Conservation (phyloP, 129 eudicot species). For the Ambrosia trifida region DNA sequence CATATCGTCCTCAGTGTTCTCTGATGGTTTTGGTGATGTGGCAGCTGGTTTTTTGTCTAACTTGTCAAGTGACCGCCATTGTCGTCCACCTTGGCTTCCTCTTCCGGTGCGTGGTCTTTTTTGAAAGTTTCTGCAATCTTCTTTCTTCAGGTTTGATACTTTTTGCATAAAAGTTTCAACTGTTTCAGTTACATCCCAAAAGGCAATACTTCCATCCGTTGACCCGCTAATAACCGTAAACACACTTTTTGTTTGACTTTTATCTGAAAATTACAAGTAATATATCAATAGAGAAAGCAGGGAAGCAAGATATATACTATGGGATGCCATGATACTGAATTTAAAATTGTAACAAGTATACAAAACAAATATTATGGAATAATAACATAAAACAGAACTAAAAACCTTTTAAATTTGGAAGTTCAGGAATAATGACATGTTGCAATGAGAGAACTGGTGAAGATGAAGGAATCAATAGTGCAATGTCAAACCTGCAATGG, state of each 20-base stretch:
- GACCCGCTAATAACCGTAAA: conserved; percentile 76
- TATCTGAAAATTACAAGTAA: conserved; percentile 56
- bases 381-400: not conserved
- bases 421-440: conserved; percentile 67
- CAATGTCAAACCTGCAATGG: conserved; percentile 84
- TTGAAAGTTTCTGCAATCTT: conserved; percentile 54
- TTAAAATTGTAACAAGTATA: not conserved
- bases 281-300: conserved; percentile 6
- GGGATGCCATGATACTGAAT: conserved; percentile 2
- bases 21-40: conserved; percentile 12
- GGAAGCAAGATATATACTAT: conserved; percentile 7
- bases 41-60: conserved; percentile 35
- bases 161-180: conserved; percentile 62
- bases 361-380: not conserved
- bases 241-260: conserved; percentile 41
- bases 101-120: conserved; percentile 94
- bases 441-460: conserved; percentile 89
- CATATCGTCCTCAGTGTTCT: conserved; percentile 11
- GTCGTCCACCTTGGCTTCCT: conserved; percentile 99
- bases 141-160: conserved; percentile 51
- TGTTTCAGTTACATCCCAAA: conserved; percentile 83
- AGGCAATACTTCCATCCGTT: conserved; percentile 91
- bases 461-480: conserved; percentile 65
- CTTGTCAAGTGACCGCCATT: conserved; percentile 62
- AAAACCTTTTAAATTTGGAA: conserved; percentile 45